A percentile compares a stretch with the other conserved stretches of the same genome.
phyloP scores from a whole-genome alignment of 768 basidiomycete genomes.

The Boletus speciosus region DNA sequence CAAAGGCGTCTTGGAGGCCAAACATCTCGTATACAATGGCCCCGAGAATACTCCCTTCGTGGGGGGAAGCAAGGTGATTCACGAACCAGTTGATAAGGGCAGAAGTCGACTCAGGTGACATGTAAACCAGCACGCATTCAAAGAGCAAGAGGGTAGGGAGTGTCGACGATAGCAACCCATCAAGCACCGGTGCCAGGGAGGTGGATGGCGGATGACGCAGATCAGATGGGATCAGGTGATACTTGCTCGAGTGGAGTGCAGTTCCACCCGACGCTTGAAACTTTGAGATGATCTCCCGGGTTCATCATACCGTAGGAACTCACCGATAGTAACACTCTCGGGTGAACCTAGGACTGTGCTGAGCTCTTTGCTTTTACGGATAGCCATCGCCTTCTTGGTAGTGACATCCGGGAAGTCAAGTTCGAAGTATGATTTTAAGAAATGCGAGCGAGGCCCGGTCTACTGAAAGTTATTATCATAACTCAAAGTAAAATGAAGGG shows the following conservation, averaged over 20 bases:
- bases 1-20: slow-evolving; percentile 79
- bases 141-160: slow-evolving; percentile 81
- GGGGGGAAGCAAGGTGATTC: slow-evolving; percentile 39
- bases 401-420: slow-evolving; percentile 90
- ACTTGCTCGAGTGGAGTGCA: slow-evolving; percentile 13
- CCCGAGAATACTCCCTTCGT: slow-evolving; percentile 34
- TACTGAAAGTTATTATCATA: slow-evolving; percentile 29
- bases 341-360: slow-evolving; percentile 18
- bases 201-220: slow-evolving; percentile 57
- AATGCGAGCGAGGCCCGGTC: slow-evolving; percentile 52
- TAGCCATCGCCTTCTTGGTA: slow-evolving; percentile 75
- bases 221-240: slow-evolving; percentile 72
- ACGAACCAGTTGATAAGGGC: slow-evolving; percentile 73
- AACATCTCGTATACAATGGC: slow-evolving; percentile 89
- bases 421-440: slow-evolving; percentile 69
- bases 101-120: slow-evolving; percentile 55
- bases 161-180: slow-evolving; percentile 48
- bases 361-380: slow-evolving; percentile 59
- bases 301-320: not conserved
- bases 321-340: slow-evolving; percentile 15
- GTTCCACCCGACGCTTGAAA: slow-evolving; percentile 36
- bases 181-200: slow-evolving; percentile 39
- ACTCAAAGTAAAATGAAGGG: slow-evolving; percentile 5
- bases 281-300: not conserved
- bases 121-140: slow-evolving; percentile 93